These are phyloP conservation scores for Hericium rajendrae DNA, from an alignment of 768 basidiomycete genomes.

Conservation along the genomic window DNA sequence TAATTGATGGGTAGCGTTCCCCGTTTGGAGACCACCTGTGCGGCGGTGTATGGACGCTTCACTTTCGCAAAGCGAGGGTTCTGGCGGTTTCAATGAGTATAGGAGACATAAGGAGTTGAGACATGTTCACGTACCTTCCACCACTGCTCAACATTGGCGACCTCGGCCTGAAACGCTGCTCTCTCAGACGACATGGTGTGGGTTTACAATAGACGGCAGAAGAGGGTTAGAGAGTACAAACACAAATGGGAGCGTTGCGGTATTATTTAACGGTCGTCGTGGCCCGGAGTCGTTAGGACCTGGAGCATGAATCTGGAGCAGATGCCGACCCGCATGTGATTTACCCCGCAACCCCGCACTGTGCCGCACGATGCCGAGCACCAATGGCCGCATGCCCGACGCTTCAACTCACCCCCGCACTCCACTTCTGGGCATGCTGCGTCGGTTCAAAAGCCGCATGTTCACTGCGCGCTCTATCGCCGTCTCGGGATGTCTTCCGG, in stretches of 20 bases:
- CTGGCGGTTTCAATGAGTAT: constrained; percentile 33
- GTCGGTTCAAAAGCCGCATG: too few relatives aligned
- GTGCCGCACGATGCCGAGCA: not conserved
- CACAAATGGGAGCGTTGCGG: not conserved
- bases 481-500: too few relatives aligned
- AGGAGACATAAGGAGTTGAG: not conserved
- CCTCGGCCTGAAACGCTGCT: constrained; percentile 67
- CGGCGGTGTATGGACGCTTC: constrained; percentile 88
- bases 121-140: constrained; percentile 58
- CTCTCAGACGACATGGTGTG: constrained; percentile 51
- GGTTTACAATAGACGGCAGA: not conserved
- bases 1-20: constrained; percentile 82
- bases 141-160: constrained; percentile 81
- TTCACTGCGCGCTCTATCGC: too few relatives aligned
- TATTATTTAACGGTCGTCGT: not conserved
- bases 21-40: constrained; percentile 88
- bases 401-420: too few relatives aligned
- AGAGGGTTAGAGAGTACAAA: not conserved
- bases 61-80: constrained; percentile 78
- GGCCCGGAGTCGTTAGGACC: not conserved
- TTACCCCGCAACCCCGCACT: not conserved
- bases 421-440: too few relatives aligned
- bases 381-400: not conserved
- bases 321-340: not conserved
- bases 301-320: not conserved